Conservation (phyloP, 345 rosid species). For the Moricandia arvensis region DNA sequence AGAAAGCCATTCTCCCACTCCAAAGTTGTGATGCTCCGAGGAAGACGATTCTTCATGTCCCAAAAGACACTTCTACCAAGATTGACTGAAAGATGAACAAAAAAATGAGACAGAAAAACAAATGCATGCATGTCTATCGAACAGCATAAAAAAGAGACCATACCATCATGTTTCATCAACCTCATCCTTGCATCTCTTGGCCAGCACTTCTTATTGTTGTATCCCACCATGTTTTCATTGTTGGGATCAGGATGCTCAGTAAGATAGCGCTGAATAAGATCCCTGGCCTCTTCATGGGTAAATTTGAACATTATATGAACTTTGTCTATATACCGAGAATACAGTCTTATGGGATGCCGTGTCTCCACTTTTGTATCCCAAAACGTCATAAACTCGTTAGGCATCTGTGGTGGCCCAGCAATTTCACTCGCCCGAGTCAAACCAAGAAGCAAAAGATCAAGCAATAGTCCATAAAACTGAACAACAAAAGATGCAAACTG, state of each 20-base stretch:
- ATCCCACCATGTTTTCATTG: conserved; percentile 99
- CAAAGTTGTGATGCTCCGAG: conserved; percentile 96
- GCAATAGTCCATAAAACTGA: conserved; percentile 92
- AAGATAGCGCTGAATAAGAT: conserved; percentile 97
- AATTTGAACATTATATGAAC: conserved; percentile 96
- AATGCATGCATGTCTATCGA: background rate
- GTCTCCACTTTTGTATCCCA: conserved; percentile 99
- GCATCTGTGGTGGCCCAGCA: conserved; percentile 99
- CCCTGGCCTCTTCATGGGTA: conserved; percentile 98
- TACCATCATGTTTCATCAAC: conserved; percentile 99
- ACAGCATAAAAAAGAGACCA: conserved; percentile 1
- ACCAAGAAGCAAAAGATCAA: conserved; percentile 95
- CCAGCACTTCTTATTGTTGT: conserved; percentile 99
- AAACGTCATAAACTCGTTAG: conserved; percentile 93
- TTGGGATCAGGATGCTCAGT: conserved; percentile 99
- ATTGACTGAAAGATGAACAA: conserved; percentile 59
- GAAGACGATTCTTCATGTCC: conserved; percentile 99
- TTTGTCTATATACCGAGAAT: conserved; percentile 92
- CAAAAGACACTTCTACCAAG: conserved; percentile 99
- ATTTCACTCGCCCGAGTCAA: conserved; percentile 99
- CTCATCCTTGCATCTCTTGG: conserved; percentile 99
- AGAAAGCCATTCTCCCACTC: conserved; percentile 99
- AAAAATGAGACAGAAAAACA: conserved; percentile 2
- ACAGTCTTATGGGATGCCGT: conserved; percentile 90
- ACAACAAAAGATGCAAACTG: conserved; percentile 99